phyloP scores from a whole-genome alignment of 2,329 filamentous ascomycete species.

The Cadophora malorum region DNA sequence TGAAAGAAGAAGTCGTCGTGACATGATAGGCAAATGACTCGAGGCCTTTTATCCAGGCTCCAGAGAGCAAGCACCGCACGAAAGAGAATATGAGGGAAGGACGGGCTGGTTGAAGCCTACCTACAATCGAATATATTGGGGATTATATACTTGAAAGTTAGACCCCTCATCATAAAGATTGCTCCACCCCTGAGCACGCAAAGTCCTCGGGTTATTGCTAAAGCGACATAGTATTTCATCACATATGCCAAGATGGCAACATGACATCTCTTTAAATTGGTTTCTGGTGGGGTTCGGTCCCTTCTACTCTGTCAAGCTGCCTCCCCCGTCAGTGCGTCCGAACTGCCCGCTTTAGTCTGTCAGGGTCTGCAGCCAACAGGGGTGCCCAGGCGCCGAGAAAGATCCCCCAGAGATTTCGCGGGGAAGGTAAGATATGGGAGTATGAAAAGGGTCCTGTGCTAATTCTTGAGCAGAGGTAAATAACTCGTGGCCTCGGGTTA shows the following conservation, averaged over 20 bases:
- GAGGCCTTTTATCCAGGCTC: neutral
- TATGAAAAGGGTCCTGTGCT: neutral
- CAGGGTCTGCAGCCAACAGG: slow-evolving; percentile 8
- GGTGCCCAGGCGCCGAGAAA: slow-evolving; percentile 5
- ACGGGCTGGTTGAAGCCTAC: neutral
- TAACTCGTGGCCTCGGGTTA: slow-evolving; percentile 16
- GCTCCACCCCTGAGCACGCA: slow-evolving; percentile 13
- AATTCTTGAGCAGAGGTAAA: too few relatives aligned
- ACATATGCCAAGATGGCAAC: slow-evolving; percentile 9
- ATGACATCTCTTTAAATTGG: slow-evolving; percentile 5
- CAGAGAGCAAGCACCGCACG: neutral
- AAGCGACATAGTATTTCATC: slow-evolving; percentile 5
- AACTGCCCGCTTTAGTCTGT: neutral
- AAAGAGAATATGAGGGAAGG: neutral
- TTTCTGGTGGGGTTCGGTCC: neutral
- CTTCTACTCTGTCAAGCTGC: slow-evolving; percentile 12
- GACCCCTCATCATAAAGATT: neutral
- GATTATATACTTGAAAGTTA: neutral
- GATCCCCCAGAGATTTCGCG: slow-evolving; percentile 1
- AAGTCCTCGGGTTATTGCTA: slow-evolving; percentile 9
- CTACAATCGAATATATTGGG: neutral
- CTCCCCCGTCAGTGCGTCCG: slow-evolving; percentile 4
- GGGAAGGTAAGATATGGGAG: neutral
- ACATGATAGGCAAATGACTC: neutral
- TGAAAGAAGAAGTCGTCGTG: slow-evolving; percentile 12